Base-by-base conservation (phyloP, 805 yeast species). In the Brettanomyces sp. region DNA sequence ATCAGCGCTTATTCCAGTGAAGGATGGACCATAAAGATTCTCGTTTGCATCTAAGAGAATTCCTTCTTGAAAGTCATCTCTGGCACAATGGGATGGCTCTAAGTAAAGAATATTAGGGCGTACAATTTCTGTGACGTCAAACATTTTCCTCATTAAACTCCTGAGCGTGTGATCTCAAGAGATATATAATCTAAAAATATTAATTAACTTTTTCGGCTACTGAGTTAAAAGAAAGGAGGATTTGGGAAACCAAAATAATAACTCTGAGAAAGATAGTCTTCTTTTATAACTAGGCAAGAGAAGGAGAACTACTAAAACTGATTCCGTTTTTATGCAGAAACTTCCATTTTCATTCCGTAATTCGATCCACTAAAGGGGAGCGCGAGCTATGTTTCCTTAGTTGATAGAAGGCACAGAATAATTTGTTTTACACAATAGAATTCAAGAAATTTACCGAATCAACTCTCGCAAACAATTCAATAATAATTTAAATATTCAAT, bases 41-140 rank as follows among this genome's bases (percentile, higher is more conserved):
- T 93, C 99, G 58, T 93, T 93, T 47, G 99, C 99, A 64, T 93
- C 99, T 45, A 93, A 70, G 21, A 93, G 70, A 39, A 93, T 72
- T 30, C 98, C 98, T 36, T 75, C 88, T 48, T 78, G 84, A 72
- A 82, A 91, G 60, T 91, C 98, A 59, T 93, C 99, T 66, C 99
- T 73, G 4, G 99, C 99, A 65, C 99, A 93, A 44, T 95, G 76
- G 63, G 93, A 93, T 9, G 99, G 98, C 68, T 85, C 89, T 46
- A 93, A 71, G 3, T 76, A 65, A 48, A 78, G 73, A 48, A 93
- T 87, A 56, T 91, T 93, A 21, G 96, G 95, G 64, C 99, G 75
- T 3, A 86, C 83, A 33, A 88, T 66, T 4, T 73, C 69, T 36
- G 70, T 64, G 28, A 82, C 60, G 54, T 80, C 73, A 56, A 81